Evolutionary conservation across 2,329 filamentous ascomycete species (phyloP).

Genomic region (Colletotrichum cuscutae): DNA sequence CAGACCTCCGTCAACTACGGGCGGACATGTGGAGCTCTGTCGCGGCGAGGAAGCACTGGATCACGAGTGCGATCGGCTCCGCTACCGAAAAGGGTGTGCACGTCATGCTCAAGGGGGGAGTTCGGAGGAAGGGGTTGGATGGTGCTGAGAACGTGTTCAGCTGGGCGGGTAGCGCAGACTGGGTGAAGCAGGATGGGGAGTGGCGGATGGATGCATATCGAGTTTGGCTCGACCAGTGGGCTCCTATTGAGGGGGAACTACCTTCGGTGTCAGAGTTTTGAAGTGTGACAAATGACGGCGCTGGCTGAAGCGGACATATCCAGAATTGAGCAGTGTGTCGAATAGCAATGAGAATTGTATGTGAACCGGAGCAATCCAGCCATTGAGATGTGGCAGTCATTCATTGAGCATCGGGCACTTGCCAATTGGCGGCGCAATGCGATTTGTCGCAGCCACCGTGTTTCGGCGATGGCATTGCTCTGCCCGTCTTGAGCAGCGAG

Average conservation of each 20-base stretch:
- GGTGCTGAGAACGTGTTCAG: constrained; percentile 16
- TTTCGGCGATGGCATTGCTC: constrained; percentile 16
- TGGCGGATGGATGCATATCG: constrained; percentile 34
- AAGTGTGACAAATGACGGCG: constrained; percentile 1
- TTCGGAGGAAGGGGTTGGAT: constrained; percentile 26
- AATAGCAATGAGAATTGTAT: neutral
- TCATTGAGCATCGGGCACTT: neutral
- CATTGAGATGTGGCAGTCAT: neutral
- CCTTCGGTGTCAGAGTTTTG: constrained; percentile 21
- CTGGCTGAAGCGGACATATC: neutral
- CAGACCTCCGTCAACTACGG: constrained; percentile 29
- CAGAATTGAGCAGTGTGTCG: neutral
- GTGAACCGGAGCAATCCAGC: neutral
- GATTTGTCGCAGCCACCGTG: constrained; percentile 13
- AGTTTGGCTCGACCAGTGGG: constrained; percentile 33
- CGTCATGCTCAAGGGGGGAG: constrained; percentile 32
- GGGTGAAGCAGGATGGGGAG: constrained; percentile 25
- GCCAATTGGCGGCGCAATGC: constrained; percentile 1
- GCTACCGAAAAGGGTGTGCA: constrained; percentile 22
- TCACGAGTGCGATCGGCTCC: constrained; percentile 30
- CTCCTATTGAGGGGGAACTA: constrained; percentile 22
- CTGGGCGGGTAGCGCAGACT: constrained; percentile 35
- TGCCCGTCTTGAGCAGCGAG: neutral
- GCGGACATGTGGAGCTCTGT: constrained; percentile 29
- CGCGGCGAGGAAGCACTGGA: constrained; percentile 33